phyloP scores from a whole-genome alignment of 208 protist species.

The Trypanosoma rangeli region DNA sequence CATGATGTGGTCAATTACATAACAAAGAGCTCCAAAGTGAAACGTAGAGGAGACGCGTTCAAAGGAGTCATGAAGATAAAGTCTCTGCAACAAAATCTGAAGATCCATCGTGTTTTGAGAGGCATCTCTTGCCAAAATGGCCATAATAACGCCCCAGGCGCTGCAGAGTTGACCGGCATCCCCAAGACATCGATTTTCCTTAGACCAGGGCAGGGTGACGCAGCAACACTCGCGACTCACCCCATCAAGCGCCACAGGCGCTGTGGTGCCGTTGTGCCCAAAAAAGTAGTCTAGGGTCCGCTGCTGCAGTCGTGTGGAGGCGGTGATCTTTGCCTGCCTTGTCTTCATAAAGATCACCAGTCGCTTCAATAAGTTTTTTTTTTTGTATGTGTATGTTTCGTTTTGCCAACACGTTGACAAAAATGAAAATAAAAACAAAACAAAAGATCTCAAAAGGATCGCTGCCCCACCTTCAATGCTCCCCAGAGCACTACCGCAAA shows the following conservation, averaged over 20 bases:
- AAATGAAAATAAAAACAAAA: too few species aligned
- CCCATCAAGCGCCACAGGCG: background rate
- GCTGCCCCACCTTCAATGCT: too few species aligned
- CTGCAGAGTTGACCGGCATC: constrained; percentile 1
- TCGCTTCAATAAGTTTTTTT: background rate
- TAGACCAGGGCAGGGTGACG: constrained; percentile 48
- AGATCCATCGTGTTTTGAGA: constrained; percentile 23
- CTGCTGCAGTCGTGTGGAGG: background rate
- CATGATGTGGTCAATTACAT: constrained; percentile 34
- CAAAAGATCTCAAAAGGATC: too few species aligned
- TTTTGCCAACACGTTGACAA: too few species aligned
- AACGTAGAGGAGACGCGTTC: constrained; percentile 6
- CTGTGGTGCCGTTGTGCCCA: background rate
- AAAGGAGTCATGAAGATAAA: constrained; percentile 30
- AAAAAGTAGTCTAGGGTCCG: constrained; percentile 3
- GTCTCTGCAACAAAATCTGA: constrained; percentile 30
- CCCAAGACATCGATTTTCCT: constrained; percentile 17
- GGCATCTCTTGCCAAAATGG: constrained; percentile 25
- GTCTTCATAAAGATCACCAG: background rate
- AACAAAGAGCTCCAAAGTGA: constrained; percentile 28
- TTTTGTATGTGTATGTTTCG: background rate
- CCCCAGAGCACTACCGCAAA: too few species aligned
- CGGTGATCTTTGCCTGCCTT: background rate
- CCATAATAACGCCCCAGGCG: constrained; percentile 35
- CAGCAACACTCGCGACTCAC: background rate